These are phyloP conservation scores for Nephelium lappaceum DNA, from an alignment of 345 rosid species.

Conservation along the genomic window DNA sequence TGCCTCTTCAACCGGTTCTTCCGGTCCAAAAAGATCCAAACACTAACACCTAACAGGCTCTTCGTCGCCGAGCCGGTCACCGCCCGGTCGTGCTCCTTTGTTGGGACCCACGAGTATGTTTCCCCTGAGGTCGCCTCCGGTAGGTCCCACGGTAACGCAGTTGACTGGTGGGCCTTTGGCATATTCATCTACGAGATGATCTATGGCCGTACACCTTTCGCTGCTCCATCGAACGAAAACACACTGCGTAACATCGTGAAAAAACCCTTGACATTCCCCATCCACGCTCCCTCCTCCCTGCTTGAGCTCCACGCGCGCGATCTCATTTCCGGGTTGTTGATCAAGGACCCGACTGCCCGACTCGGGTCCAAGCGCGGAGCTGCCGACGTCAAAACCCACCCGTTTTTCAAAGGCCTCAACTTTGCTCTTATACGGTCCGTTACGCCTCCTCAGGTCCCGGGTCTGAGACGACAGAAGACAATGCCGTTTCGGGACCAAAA, in stretches of 20 bases:
- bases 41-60: slow-evolving; percentile 44
- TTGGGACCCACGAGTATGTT: slow-evolving; percentile 95
- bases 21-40: slow-evolving; percentile 68
- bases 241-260: slow-evolving; percentile 91
- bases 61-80: slow-evolving; percentile 95
- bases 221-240: slow-evolving; percentile 67
- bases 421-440: slow-evolving; percentile 78
- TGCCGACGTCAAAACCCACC: slow-evolving; percentile 82
- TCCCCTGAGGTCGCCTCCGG: slow-evolving; percentile 96
- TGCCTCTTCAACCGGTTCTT: slow-evolving; percentile 53
- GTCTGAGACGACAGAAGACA: slow-evolving; percentile 39
- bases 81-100: slow-evolving; percentile 87
- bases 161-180: slow-evolving; percentile 98
- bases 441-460: slow-evolving; percentile 74
- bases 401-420: slow-evolving; percentile 79
- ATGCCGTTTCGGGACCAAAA: slow-evolving; percentile 32
- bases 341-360: slow-evolving; percentile 68
- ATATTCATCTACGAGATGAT: slow-evolving; percentile 83
- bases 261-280: slow-evolving; percentile 63
- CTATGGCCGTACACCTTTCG: slow-evolving; percentile 84
- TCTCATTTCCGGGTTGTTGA: slow-evolving; percentile 63
- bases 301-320: slow-evolving; percentile 70
- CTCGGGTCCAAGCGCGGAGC: slow-evolving; percentile 87
- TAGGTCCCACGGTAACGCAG: slow-evolving; percentile 87
- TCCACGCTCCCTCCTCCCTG: slow-evolving; percentile 44